Percentiles rank a stretch among this genome's conserved stretches.
These are phyloP conservation scores for Fusarium liriodendri DNA, from an alignment of 2,329 filamentous ascomycete species.

Conservation along the genomic window DNA sequence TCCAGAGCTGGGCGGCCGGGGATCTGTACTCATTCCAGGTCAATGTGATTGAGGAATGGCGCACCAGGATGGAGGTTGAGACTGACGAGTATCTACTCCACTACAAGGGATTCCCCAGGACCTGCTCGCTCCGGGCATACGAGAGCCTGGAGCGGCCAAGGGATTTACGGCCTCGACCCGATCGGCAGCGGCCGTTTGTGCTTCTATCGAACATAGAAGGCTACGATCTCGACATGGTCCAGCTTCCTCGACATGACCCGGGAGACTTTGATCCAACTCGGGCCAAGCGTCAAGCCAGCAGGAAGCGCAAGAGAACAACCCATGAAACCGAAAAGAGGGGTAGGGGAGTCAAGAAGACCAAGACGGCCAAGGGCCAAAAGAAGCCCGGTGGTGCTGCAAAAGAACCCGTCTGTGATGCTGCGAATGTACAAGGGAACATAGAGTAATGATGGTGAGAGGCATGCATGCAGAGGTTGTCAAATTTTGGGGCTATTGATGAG, in stretches of 20 bases:
- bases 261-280: not conserved
- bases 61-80: not conserved
- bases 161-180: not conserved
- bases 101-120: not conserved
- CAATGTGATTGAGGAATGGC: not conserved
- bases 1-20: not conserved
- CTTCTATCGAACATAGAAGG: rapidly evolving
- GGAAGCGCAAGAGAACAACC: not conserved
- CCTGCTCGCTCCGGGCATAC: not conserved
- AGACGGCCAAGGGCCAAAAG: too few relatives aligned
- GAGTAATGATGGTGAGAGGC: not conserved
- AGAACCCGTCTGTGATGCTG: too few relatives aligned
- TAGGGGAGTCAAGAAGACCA: too few relatives aligned
- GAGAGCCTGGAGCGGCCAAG: not conserved
- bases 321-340: too few relatives aligned
- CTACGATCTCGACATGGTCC: not conserved
- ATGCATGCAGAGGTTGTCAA: not conserved
- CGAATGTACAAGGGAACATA: not conserved
- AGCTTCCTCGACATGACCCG: not conserved
- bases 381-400: too few relatives aligned
- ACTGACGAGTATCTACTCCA: not conserved
- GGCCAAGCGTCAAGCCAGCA: too few relatives aligned
- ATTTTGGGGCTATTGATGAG: not conserved
- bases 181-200: not conserved
- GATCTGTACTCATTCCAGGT: not conserved